Conservation (phyloP, 2,329 filamentous ascomycete genomes). For the Rutstroemia sp. region DNA sequence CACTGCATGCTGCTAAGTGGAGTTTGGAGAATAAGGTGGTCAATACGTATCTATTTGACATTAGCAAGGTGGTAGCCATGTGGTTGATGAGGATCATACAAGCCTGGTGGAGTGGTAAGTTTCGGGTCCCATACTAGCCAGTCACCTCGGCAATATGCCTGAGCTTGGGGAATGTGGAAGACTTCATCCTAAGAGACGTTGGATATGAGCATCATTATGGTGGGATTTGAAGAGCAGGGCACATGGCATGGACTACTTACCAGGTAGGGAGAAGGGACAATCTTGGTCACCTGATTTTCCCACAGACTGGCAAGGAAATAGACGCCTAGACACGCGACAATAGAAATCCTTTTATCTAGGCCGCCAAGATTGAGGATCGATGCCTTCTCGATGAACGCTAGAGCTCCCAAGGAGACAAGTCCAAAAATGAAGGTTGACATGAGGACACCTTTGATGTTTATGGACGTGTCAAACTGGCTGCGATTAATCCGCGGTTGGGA, state of each 20-base stretch:
- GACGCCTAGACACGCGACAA: not conserved
- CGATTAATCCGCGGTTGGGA: not conserved
- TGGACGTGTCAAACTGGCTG: not conserved
- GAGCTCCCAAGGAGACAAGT: not conserved
- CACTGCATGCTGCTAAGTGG: conserved; percentile 31
- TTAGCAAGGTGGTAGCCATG: conserved; percentile 5
- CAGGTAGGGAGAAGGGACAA: conserved; percentile 25
- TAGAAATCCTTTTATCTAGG: not conserved
- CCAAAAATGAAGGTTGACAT: conserved; percentile 8
- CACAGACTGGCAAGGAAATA: conserved; percentile 15
- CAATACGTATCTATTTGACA: conserved; percentile 38
- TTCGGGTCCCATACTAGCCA: conserved; percentile 88
- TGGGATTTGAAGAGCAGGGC: not conserved
- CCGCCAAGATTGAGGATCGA: not conserved
- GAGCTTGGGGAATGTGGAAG: conserved; percentile 86
- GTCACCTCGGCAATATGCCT: conserved; percentile 70
- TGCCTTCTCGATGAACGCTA: not conserved
- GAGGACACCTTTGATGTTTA: conserved; percentile 19
- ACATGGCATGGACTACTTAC: conserved; percentile 9
- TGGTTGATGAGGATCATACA: conserved; percentile 44
- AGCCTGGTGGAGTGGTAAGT: conserved; percentile 89
- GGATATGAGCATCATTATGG: not conserved
- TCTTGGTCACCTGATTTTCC: conserved; percentile 23
- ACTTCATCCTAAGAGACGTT: conserved; percentile 59
- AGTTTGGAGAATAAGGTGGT: conserved; percentile 36